Evolutionary conservation across 1,284 basidiomycete species (phyloP).

Genomic region (Cerrena zonata): DNA sequence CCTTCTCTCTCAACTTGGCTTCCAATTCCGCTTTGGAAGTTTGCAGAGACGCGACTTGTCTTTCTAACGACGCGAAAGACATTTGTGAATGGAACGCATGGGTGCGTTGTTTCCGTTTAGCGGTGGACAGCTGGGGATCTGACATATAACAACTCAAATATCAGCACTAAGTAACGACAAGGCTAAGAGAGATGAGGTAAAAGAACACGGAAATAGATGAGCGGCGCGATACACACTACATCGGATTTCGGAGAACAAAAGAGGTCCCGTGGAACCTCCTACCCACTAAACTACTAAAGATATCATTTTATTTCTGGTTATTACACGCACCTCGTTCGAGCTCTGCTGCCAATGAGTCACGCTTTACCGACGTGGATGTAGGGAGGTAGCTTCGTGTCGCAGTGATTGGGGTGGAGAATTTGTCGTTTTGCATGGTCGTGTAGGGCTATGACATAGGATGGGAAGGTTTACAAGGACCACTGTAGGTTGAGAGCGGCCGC

Average conservation of each 20-base stretch:
- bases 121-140: constrained; percentile 57
- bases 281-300: too few relatives aligned
- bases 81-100: constrained; percentile 56
- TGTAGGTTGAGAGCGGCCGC: too few relatives aligned
- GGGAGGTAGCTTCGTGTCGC: constrained; percentile 17
- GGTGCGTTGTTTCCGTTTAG: constrained; percentile 56
- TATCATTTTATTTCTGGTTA: too few relatives aligned
- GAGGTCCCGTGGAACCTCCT: too few relatives aligned
- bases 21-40: constrained; percentile 57
- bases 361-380: constrained; percentile 35
- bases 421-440: constrained; percentile 24
- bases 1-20: constrained; percentile 56
- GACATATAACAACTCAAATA: neutral
- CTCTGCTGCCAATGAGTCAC: constrained; percentile 60
- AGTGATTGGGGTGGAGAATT: constrained; percentile 25
- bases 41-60: constrained; percentile 54
- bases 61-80: constrained; percentile 52
- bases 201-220: neutral
- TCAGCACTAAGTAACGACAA: neutral
- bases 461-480: neutral
- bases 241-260: neutral
- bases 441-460: too few relatives aligned
- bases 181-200: too few relatives aligned
- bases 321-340: constrained; percentile 49
- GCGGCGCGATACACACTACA: constrained; percentile 1